Conservation (phyloP, 305 asterid species). For the Solanum aculeatissimum region DNA sequence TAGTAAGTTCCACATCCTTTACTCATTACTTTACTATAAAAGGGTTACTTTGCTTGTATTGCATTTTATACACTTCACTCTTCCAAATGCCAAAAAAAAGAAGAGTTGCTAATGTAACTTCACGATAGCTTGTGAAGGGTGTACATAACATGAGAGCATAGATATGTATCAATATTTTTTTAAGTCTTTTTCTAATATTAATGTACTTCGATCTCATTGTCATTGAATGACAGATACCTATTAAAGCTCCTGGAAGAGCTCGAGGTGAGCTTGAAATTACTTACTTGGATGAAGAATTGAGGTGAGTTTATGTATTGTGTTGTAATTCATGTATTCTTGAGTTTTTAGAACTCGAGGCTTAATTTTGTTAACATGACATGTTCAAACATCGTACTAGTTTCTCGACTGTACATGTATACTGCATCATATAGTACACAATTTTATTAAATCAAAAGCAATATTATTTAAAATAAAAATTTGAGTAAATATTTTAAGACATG, state of each 20-base stretch:
- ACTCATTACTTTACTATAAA: neutral
- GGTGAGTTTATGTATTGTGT: slow-evolving; percentile 21
- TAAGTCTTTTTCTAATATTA: neutral
- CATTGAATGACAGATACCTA: slow-evolving; percentile 46
- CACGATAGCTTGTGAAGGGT: neutral
- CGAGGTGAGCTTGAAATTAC: slow-evolving; percentile 71
- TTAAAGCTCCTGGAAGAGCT: slow-evolving; percentile 70
- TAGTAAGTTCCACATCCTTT: slow-evolving; percentile 31
- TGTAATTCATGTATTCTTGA: neutral
- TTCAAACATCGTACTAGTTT: neutral
- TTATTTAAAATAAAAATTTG: neutral
- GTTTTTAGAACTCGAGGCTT: neutral
- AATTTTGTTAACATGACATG: neutral
- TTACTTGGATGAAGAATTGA: slow-evolving; percentile 70
- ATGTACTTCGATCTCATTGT: neutral
- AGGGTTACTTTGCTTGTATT: neutral
- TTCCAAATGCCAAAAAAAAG: neutral
- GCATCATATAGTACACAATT: neutral
- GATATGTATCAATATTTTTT: neutral
- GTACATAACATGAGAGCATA: neutral
- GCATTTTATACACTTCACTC: neutral
- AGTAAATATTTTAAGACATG: neutral
- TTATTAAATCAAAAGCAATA: neutral
- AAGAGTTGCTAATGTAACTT: neutral
- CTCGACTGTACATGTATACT: neutral